phyloP scores from a whole-genome alignment of 108 stramenopile genomes.

The Cylindrotheca fusiformis region DNA sequence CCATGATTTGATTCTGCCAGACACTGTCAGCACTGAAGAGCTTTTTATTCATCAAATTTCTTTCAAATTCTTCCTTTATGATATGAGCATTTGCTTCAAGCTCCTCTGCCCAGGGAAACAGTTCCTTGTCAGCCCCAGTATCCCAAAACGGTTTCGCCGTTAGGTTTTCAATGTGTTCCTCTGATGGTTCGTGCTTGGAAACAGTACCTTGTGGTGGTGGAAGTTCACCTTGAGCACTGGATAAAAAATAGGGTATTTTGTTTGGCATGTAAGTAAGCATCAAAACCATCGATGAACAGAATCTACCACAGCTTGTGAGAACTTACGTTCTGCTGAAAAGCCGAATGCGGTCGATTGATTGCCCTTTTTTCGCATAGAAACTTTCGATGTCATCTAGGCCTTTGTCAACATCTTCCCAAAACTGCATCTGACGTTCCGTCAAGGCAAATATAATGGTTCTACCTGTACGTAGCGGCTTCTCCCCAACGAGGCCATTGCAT shows the following conservation, averaged over 20 bases:
- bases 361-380: constrained; percentile 57
- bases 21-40: constrained; percentile 71
- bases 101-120: constrained; percentile 83
- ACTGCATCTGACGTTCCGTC: constrained; percentile 78
- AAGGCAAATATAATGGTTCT: too few species aligned
- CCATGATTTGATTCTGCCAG: constrained; percentile 90
- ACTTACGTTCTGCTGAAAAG: constrained; percentile 53
- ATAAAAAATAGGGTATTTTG: background rate
- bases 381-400: constrained; percentile 70
- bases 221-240: constrained; percentile 56
- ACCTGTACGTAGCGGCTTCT: too few species aligned
- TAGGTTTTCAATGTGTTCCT: constrained; percentile 86
- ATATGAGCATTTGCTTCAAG: constrained; percentile 73
- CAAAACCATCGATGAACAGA: too few species aligned
- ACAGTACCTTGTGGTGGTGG: constrained; percentile 41
- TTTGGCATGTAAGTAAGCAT: background rate
- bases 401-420: constrained; percentile 84
- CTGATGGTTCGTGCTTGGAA: constrained; percentile 77
- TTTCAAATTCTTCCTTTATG: constrained; percentile 78
- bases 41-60: constrained; percentile 37
- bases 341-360: constrained; percentile 64
- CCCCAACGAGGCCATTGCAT: too few species aligned
- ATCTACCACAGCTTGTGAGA: too few species aligned
- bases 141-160: constrained; percentile 92
- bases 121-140: constrained; percentile 26